Evolutionary conservation across 768 basidiomycete genomes (phyloP).

Genomic region (Suillus spraguei): DNA sequence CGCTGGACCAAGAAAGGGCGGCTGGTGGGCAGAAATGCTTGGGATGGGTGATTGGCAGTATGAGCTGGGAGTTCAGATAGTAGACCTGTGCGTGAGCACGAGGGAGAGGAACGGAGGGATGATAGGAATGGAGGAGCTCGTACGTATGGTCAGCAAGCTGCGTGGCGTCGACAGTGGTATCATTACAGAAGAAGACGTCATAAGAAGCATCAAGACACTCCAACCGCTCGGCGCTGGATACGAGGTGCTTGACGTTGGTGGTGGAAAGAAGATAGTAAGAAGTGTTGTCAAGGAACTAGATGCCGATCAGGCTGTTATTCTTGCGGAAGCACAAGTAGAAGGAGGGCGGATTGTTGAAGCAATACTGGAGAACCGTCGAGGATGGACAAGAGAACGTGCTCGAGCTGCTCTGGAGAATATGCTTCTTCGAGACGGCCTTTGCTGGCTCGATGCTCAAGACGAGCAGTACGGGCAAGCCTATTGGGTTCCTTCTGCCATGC

Average conservation of each 20-base stretch:
- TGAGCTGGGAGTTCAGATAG: conserved; percentile 94
- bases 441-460: conserved; percentile 95
- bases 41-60: conserved; percentile 94
- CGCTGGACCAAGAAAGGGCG: conserved; percentile 80
- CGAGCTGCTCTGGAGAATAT: conserved; percentile 84
- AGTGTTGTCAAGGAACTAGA: conserved; percentile 92
- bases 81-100: conserved; percentile 88
- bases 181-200: conserved; percentile 85
- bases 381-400: conserved; percentile 82
- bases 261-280: conserved; percentile 74
- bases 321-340: conserved; percentile 69
- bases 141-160: conserved; percentile 76
- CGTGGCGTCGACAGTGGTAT: conserved; percentile 67
- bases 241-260: conserved; percentile 75
- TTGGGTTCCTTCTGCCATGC: conserved; percentile 89
- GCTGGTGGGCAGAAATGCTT: conserved; percentile 91
- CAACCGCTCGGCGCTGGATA: conserved; percentile 93
- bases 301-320: conserved; percentile 82
- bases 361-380: conserved; percentile 56
- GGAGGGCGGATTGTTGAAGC: conserved; percentile 74
- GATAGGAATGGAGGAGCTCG: conserved; percentile 85
- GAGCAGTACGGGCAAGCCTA: conserved; percentile 65
- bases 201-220: conserved; percentile 82
- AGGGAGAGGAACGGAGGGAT: conserved; percentile 90
- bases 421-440: conserved; percentile 86